Conservation (phyloP, 768 basidiomycete genomes). For the Xerocomellus intermedius region DNA sequence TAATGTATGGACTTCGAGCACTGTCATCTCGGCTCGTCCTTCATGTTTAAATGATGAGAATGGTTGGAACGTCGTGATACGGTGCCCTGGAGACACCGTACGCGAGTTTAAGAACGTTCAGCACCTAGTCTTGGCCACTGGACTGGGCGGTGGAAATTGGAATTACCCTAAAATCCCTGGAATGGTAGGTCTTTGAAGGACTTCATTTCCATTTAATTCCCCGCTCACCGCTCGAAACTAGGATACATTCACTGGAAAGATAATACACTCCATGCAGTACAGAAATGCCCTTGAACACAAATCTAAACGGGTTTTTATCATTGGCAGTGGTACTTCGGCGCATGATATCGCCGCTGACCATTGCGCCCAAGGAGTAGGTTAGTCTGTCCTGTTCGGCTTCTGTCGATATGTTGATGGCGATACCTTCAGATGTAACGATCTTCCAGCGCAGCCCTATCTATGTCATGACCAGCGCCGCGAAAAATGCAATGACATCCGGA, state of each 20-base stretch:
- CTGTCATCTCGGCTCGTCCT: conserved; percentile 29
- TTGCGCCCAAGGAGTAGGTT: background rate
- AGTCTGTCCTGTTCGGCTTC: background rate
- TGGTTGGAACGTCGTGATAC: conserved; percentile 44
- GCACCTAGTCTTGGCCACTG: conserved; percentile 55
- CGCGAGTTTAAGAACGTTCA: conserved; percentile 37
- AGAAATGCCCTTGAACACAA: conserved; percentile 1
- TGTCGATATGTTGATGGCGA: background rate
- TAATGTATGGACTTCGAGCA: conserved; percentile 56
- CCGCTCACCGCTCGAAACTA: background rate
- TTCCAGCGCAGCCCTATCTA: conserved; percentile 7
- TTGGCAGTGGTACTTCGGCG: conserved; percentile 5
- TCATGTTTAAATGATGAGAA: conserved; percentile 32
- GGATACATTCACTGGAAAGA: conserved; percentile 3
- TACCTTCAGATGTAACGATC: background rate
- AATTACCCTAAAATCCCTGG: conserved; percentile 45
- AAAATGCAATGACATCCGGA: background rate
- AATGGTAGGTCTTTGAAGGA: conserved; percentile 27
- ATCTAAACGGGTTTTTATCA: conserved; percentile 3
- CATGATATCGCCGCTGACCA: conserved; percentile 8
- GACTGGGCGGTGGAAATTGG: conserved; percentile 39
- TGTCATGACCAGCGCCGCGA: conserved; percentile 3
- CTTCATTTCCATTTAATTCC: background rate
- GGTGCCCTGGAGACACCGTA: conserved; percentile 26
- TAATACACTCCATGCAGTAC: conserved; percentile 5